Evolutionary conservation across 2,329 filamentous ascomycete genomes (phyloP).

Genomic region (Leptoxyphium fumago): DNA sequence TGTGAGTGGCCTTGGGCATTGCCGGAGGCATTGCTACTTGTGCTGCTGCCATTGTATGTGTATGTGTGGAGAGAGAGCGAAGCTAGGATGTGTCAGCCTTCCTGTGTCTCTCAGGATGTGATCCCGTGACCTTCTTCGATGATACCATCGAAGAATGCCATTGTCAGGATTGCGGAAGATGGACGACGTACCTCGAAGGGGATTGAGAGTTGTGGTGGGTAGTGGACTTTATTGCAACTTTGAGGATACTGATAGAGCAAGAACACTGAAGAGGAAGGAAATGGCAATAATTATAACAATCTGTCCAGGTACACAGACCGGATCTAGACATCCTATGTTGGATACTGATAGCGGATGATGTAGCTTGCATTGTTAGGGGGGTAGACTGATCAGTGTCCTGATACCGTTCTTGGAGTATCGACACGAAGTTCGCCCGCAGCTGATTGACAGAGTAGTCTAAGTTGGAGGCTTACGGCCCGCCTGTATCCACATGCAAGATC

Average conservation of each 20-base stretch:
- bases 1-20: constrained; percentile 18
- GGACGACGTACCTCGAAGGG: not conserved
- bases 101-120: too few species aligned
- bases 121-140: not conserved
- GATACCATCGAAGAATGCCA: not conserved
- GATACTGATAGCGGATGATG: not conserved
- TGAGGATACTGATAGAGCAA: too few species aligned
- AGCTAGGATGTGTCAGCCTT: too few species aligned
- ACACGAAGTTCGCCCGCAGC: constrained; percentile 2
- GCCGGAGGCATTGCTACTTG: constrained; percentile 17
- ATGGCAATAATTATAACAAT: too few species aligned
- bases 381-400: not conserved
- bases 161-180: not conserved
- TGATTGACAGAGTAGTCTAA: not conserved
- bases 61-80: too few species aligned
- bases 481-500: not conserved
- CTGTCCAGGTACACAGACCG: too few species aligned
- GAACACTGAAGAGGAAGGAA: too few species aligned
- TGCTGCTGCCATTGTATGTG: constrained; percentile 12
- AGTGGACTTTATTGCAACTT: too few species aligned
- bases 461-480: not conserved
- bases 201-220: not conserved
- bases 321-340: too few species aligned
- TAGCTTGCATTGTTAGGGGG: not conserved
- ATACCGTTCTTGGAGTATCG: constrained; percentile 6